These are phyloP conservation scores for Cryptococcus amylolentus DNA, from an alignment of 1,284 basidiomycete genomes.

Conservation along the genomic window DNA sequence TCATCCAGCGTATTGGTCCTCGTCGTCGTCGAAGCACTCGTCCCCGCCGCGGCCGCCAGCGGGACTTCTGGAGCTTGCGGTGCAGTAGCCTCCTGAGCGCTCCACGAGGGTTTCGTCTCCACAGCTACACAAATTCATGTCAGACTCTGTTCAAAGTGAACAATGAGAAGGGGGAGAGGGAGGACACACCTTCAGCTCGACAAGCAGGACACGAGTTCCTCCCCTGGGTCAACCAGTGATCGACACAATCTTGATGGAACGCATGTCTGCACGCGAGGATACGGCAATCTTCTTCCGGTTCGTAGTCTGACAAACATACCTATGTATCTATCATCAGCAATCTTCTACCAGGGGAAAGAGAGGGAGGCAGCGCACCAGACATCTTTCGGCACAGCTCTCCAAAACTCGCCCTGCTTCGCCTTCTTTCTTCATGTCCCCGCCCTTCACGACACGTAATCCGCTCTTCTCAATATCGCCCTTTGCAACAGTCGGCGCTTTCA, in stretches of 20 bases:
- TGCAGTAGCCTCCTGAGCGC: too few species aligned
- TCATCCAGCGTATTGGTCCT: too few species aligned
- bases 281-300: constrained; percentile 67
- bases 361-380: constrained; percentile 54
- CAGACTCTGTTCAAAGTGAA: too few species aligned
- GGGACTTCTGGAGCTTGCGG: too few species aligned
- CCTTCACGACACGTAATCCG: constrained; percentile 67
- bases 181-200: constrained; percentile 40
- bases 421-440: constrained; percentile 55
- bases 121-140: too few species aligned
- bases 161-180: not conserved
- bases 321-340: constrained; percentile 38
- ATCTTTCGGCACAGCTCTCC: constrained; percentile 66
- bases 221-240: constrained; percentile 76
- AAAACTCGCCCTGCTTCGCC: constrained; percentile 62
- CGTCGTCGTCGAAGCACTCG: too few species aligned
- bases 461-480: constrained; percentile 76
- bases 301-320: constrained; percentile 80
- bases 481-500: constrained; percentile 64
- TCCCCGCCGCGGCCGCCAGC: too few species aligned
- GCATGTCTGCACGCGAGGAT: constrained; percentile 76
- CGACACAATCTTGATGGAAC: constrained; percentile 81
- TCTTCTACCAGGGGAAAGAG: not conserved
- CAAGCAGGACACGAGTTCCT: constrained; percentile 89
- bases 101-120: too few species aligned